Evolutionary conservation across 306 rosid genomes (phyloP).

Genomic region (Castanospermum australe): DNA sequence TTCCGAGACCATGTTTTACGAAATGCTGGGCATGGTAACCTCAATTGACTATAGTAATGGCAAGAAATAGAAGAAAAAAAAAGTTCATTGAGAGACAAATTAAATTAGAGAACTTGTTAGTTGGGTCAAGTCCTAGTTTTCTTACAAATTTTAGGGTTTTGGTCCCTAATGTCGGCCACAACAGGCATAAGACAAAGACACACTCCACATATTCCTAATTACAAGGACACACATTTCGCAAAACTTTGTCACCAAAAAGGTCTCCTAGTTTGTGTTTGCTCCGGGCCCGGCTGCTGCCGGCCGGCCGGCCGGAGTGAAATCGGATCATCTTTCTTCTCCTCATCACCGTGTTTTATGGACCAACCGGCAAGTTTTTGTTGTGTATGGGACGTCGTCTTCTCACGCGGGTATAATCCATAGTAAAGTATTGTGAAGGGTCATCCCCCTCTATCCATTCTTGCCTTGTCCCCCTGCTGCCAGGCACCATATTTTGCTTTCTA

Average conservation of each 20-base stretch:
- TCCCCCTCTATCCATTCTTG: slow-evolving; percentile 47
- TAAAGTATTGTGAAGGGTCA: slow-evolving; percentile 48
- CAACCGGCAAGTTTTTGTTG: slow-evolving; percentile 57
- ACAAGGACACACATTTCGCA: slow-evolving; percentile 29
- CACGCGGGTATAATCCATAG: slow-evolving; percentile 64
- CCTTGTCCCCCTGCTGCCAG: slow-evolving; percentile 44
- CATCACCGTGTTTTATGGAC: slow-evolving; percentile 51
- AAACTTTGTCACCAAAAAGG: slow-evolving; percentile 24
- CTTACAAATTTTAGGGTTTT: slow-evolving; percentile 38
- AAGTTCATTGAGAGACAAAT: neutral
- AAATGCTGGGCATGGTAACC: slow-evolving; percentile 18
- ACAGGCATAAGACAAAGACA: slow-evolving; percentile 22
- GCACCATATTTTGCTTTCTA: slow-evolving; percentile 32
- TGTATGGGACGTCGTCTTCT: slow-evolving; percentile 73
- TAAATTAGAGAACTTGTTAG: slow-evolving; percentile 5
- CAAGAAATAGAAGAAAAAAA: neutral
- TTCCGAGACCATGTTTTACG: slow-evolving; percentile 27
- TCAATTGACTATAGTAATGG: slow-evolving; percentile 18
- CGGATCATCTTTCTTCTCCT: neutral
- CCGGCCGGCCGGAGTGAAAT: neutral
- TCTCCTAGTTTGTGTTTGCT: neutral
- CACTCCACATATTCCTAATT: slow-evolving; percentile 35
- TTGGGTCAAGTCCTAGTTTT: slow-evolving; percentile 16
- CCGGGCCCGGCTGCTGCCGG: neutral
- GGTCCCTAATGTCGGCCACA: slow-evolving; percentile 45